These are phyloP conservation scores for Pseudonitzschia multiseries DNA, from an alignment of 108 stramenopile species.

Conservation along the genomic window DNA sequence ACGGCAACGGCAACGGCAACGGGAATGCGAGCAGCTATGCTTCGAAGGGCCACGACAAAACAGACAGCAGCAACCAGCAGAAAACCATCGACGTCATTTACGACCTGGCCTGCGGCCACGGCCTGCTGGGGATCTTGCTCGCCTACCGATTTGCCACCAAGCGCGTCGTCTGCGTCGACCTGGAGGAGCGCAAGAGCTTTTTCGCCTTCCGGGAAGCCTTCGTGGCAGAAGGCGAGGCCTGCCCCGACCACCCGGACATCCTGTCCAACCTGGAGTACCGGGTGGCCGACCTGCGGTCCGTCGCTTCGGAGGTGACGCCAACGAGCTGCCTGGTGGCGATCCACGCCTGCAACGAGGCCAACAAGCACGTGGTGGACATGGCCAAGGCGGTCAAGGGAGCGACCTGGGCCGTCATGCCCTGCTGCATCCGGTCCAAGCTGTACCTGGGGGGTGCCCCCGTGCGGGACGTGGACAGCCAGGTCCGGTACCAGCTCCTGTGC, in stretches of 20 bases:
- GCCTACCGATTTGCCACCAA: not conserved
- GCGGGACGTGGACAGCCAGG: not conserved
- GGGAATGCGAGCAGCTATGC: not conserved
- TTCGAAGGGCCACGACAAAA: not conserved
- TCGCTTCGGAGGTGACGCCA: not conserved
- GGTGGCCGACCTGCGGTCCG: not conserved
- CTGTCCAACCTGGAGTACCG: not conserved
- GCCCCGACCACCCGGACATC: not conserved
- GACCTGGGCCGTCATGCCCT: conserved; percentile 2
- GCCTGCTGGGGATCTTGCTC: not conserved
- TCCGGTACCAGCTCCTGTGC: not conserved
- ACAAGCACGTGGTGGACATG: not conserved
- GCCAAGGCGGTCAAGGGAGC: not conserved
- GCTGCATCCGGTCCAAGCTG: not conserved
- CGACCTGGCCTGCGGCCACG: not conserved
- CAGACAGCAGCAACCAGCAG: not conserved
- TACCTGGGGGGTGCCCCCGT: not conserved
- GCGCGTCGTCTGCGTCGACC: not conserved
- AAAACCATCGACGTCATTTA: not conserved
- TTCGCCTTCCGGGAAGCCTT: not conserved
- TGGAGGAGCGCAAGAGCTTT: not conserved
- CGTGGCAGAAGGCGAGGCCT: not conserved
- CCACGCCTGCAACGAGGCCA: conserved; percentile 2
- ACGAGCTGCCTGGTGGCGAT: not conserved
- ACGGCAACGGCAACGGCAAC: not conserved